These are phyloP conservation scores for Nephelium lappaceum DNA, from an alignment of 345 rosid genomes.

Conservation along the genomic window DNA sequence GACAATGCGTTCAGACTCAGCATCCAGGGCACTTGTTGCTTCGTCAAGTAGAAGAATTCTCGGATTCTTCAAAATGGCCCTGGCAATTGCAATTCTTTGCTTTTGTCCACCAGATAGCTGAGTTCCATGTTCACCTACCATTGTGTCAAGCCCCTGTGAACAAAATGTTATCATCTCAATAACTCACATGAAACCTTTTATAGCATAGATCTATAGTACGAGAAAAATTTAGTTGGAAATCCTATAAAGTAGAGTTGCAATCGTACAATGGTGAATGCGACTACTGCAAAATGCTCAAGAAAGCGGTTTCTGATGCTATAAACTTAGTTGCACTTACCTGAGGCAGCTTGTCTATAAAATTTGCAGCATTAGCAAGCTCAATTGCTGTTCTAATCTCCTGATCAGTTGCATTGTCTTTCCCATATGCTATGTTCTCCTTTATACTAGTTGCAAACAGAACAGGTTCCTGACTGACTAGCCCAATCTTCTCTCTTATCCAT, in stretches of 20 bases:
- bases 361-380: slow-evolving; percentile 65
- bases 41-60: slow-evolving; percentile 89
- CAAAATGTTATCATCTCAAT: background rate
- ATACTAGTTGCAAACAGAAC: slow-evolving; percentile 54
- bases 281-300: no score
- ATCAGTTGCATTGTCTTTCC: slow-evolving; percentile 58
- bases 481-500: slow-evolving; percentile 63
- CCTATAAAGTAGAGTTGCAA: no score
- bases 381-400: slow-evolving; percentile 58
- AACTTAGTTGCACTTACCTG: slow-evolving; percentile 32
- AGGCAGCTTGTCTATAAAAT: slow-evolving; percentile 64
- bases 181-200: background rate
- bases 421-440: slow-evolving; percentile 66
- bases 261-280: no score
- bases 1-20: slow-evolving; percentile 79
- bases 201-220: background rate
- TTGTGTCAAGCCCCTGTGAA: slow-evolving; percentile 72
- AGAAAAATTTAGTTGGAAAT: background rate
- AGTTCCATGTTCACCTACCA: slow-evolving; percentile 91
- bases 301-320: no score
- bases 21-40: slow-evolving; percentile 86
- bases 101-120: slow-evolving; percentile 78
- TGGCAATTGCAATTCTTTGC: slow-evolving; percentile 68
- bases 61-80: slow-evolving; percentile 87
- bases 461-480: slow-evolving; percentile 76